These are phyloP conservation scores for Elongisporangium prolatum DNA, from an alignment of 352 stramenopile genomes.

Conservation along the genomic window DNA sequence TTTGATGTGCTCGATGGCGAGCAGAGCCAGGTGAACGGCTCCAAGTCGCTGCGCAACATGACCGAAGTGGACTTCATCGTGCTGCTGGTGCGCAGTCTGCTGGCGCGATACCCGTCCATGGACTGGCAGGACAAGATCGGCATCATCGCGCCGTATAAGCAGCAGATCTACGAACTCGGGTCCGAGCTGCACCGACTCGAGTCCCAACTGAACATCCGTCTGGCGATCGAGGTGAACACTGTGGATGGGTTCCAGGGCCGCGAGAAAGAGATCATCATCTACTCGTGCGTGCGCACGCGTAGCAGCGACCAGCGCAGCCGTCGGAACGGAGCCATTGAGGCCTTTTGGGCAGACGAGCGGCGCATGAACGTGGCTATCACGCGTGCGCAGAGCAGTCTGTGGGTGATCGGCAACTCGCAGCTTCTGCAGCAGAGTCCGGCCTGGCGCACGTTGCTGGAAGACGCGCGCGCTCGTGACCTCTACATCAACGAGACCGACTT, in stretches of 20 bases:
- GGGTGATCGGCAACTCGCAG: conserved; percentile 76
- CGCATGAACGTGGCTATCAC: conserved; percentile 99
- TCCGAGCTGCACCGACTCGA: conserved; percentile 64
- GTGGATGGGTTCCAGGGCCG: conserved; percentile 98
- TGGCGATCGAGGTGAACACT: conserved; percentile 88
- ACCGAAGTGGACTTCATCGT: conserved; percentile 73
- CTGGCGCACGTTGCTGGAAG: conserved; percentile 63
- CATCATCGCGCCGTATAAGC: conserved; percentile 99
- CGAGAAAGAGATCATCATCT: conserved; percentile 98
- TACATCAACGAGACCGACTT: conserved; percentile 37
- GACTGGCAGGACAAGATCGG: conserved; percentile 91
- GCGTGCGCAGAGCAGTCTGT: conserved; percentile 93
- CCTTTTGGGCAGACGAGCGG: conserved; percentile 96
- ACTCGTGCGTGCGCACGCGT: conserved; percentile 96
- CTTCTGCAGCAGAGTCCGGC: conserved; percentile 62
- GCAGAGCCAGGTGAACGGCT: conserved; percentile 69
- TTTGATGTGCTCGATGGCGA: conserved; percentile 49
- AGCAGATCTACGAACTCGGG: conserved; percentile 92
- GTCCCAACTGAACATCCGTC: conserved; percentile 27
- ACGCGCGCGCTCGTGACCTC: conserved; percentile 42
- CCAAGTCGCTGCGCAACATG: conserved; percentile 73
- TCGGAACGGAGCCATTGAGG: conserved; percentile 25
- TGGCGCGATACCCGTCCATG: conserved; percentile 66
- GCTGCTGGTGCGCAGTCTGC: conserved; percentile 89
- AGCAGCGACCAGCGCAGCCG: conserved; percentile 23